Conservation (phyloP, 106 monocot genomes). For the Posidonia australis region DNA sequence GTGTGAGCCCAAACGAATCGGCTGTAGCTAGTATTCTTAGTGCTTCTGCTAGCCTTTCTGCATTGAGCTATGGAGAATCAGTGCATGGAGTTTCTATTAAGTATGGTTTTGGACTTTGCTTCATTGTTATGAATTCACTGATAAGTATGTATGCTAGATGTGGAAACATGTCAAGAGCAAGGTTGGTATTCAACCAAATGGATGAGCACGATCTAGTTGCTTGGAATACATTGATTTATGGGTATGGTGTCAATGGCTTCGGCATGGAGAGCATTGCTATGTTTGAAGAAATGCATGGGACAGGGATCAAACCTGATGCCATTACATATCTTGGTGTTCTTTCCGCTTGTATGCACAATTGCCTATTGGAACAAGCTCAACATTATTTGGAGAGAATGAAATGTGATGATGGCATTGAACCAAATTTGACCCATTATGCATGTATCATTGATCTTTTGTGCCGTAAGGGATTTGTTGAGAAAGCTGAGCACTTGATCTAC, state of each 20-base stretch:
- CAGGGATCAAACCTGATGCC: constrained; percentile 31
- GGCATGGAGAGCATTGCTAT: constrained; percentile 25
- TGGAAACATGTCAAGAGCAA: constrained; percentile 29
- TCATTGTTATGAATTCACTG: constrained; percentile 38
- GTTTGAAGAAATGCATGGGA: constrained; percentile 33
- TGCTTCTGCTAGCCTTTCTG: constrained; percentile 30
- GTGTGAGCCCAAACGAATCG: constrained; percentile 17
- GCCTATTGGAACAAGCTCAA: constrained; percentile 37
- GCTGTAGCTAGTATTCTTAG: constrained; percentile 32
- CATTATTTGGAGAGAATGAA: constrained; percentile 37
- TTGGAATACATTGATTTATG: constrained; percentile 56
- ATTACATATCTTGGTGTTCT: constrained; percentile 54
- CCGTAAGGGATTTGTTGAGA: constrained; percentile 28
- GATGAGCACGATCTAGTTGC: constrained; percentile 26
- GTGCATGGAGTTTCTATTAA: constrained; percentile 32
- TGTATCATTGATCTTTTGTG: constrained; percentile 57
- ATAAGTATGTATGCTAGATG: constrained; percentile 54
- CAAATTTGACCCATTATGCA: constrained; percentile 41
- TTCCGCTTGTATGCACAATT: constrained; percentile 39
- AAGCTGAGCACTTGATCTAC: constrained; percentile 22
- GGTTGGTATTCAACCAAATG: constrained; percentile 30
- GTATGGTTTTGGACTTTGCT: constrained; percentile 18
- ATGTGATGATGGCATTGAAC: constrained; percentile 28
- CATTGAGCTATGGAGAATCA: constrained; percentile 26
- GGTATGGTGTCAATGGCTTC: constrained; percentile 44